These are phyloP conservation scores for Talaromyces funiculosus DNA, from an alignment of 2,329 filamentous ascomycete genomes.

Conservation along the genomic window DNA sequence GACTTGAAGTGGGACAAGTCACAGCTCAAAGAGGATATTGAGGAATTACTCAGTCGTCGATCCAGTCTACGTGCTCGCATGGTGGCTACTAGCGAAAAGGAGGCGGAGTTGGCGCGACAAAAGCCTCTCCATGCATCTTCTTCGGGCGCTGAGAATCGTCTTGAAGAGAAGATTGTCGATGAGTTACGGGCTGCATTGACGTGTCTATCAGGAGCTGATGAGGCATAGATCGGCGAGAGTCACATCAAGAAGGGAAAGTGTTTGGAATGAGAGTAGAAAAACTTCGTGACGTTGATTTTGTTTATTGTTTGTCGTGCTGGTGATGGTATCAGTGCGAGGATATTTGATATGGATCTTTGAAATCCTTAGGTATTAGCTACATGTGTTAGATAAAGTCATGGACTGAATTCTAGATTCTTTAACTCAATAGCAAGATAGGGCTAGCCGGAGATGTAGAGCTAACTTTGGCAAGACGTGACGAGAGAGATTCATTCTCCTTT, in stretches of 20 bases:
- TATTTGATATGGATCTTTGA: background rate
- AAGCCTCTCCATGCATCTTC: conserved; percentile 36
- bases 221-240: conserved; percentile 6
- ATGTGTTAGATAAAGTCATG: background rate
- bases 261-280: background rate
- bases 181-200: conserved; percentile 56
- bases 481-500: background rate
- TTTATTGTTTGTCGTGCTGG: background rate
- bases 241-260: background rate
- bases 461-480: background rate
- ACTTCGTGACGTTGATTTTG: background rate
- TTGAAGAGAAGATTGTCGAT: conserved; percentile 70
- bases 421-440: too few relatives aligned
- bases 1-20: conserved; percentile 69
- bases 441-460: background rate
- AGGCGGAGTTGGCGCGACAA: conserved; percentile 56
- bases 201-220: conserved; percentile 38
- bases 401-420: too few relatives aligned
- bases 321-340: conserved; percentile 4
- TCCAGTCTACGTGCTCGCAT: conserved; percentile 66
- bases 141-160: conserved; percentile 53
- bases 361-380: background rate
- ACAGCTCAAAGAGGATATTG: conserved; percentile 71
- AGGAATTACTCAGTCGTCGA: conserved; percentile 69
- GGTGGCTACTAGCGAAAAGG: conserved; percentile 65